These are phyloP conservation scores for Hymenoscyphus scutula DNA, from an alignment of 2,329 filamentous ascomycete genomes.

Conservation along the genomic window DNA sequence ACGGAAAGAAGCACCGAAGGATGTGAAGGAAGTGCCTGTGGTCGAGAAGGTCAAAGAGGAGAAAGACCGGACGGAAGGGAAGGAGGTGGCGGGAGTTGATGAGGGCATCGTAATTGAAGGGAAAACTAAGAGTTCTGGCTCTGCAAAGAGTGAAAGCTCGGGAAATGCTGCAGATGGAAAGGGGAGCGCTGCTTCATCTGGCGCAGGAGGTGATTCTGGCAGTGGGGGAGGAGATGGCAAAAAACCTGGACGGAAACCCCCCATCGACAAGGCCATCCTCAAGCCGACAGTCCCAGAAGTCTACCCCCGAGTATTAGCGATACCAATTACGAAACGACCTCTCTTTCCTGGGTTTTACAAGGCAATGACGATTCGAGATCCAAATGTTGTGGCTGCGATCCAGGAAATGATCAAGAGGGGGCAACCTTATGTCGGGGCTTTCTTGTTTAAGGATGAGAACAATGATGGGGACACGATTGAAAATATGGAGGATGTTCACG, in stretches of 20 bases:
- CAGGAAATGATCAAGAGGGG: slow-evolving; percentile 95
- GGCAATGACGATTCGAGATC: slow-evolving; percentile 93
- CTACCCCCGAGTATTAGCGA: slow-evolving; percentile 96
- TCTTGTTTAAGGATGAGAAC: slow-evolving; percentile 94
- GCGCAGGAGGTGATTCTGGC: slow-evolving; percentile 30
- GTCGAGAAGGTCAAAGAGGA: slow-evolving; percentile 43
- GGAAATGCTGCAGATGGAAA: slow-evolving; percentile 30
- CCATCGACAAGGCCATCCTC: slow-evolving; percentile 71
- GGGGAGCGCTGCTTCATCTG: slow-evolving; percentile 29
- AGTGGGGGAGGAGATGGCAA: slow-evolving; percentile 61
- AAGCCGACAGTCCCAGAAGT: slow-evolving; percentile 91
- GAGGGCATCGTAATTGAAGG: slow-evolving; percentile 44
- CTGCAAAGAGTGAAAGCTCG: slow-evolving; percentile 24
- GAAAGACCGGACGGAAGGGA: slow-evolving; percentile 39
- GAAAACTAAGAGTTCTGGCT: slow-evolving; percentile 30
- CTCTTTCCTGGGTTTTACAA: slow-evolving; percentile 99
- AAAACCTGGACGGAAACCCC: slow-evolving; percentile 62
- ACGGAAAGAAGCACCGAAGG: slow-evolving; percentile 42
- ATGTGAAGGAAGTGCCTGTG: slow-evolving; percentile 40
- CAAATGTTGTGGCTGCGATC: slow-evolving; percentile 86
- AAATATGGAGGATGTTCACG: slow-evolving; percentile 85
- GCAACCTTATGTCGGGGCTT: slow-evolving; percentile 95
- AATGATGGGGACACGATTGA: slow-evolving; percentile 93
- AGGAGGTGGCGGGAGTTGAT: slow-evolving; percentile 38
- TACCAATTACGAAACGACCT: slow-evolving; percentile 89